A percentile compares a stretch with the other conserved stretches of the same genome.
These are phyloP conservation scores for Aspergillus sp. DNA, from an alignment of 2,329 filamentous ascomycete genomes.

Conservation along the genomic window DNA sequence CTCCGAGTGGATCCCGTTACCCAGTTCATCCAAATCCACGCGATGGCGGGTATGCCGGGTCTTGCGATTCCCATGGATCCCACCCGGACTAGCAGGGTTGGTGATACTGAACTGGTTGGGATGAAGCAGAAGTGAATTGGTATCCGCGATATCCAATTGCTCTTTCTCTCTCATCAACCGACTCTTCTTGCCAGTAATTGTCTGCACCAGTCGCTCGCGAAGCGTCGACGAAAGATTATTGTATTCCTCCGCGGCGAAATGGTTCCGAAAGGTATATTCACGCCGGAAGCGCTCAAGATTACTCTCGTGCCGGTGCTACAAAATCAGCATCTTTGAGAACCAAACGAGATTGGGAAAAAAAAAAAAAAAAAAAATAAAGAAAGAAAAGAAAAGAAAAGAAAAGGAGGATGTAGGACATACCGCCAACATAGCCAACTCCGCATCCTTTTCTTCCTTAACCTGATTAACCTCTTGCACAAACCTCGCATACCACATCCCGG, in stretches of 20 bases:
- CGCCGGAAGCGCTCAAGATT: constrained; percentile 49
- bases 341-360: background rate
- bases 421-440: constrained; percentile 69
- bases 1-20: constrained; percentile 40
- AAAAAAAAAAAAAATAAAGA: background rate
- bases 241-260: constrained; percentile 56
- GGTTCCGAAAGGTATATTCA: constrained; percentile 51
- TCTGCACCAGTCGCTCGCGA: constrained; percentile 53
- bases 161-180: constrained; percentile 57
- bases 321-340: background rate
- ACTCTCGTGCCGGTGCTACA: constrained; percentile 50
- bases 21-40: constrained; percentile 45
- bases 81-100: constrained; percentile 55
- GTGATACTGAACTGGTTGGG: constrained; percentile 60
- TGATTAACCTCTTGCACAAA: constrained; percentile 84
- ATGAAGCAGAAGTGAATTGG: constrained; percentile 56
- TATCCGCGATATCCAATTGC: constrained; percentile 58
- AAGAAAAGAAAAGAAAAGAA: constrained; percentile 2
- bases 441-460: constrained; percentile 77
- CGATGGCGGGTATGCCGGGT: constrained; percentile 55
- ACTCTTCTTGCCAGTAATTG: constrained; percentile 49
- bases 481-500: constrained; percentile 74
- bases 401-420: constrained; percentile 44
- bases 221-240: constrained; percentile 51
- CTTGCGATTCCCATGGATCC: constrained; percentile 53